Evolutionary conservation across 1,284 basidiomycete species (phyloP).

Genomic region (Tetrapyrgos nigripes): DNA sequence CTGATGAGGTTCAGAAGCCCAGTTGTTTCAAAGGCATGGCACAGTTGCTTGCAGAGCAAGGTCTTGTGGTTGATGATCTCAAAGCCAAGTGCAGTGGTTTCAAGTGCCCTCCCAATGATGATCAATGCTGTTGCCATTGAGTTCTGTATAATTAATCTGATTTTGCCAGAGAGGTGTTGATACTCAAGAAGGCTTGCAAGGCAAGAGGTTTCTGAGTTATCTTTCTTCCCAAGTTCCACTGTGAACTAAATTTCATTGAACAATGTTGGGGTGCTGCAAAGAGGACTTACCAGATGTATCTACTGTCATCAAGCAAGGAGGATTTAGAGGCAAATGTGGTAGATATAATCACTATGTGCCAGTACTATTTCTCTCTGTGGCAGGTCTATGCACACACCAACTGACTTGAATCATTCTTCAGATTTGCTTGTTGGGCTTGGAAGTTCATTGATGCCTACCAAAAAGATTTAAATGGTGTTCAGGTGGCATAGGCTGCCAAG

Average conservation of each 20-base stretch:
- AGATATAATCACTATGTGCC: conserved; percentile 18
- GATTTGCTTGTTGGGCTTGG: no score
- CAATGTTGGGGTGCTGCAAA: conserved; percentile 33
- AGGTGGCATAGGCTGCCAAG: conserved; percentile 28
- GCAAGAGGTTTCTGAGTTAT: conserved; percentile 14
- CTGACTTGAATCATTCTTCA: no score
- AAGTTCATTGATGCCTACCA: conserved; percentile 26
- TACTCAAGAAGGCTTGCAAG: conserved; percentile 19
- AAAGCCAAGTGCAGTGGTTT: conserved; percentile 19
- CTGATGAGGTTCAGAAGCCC: neutral
- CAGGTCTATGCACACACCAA: conserved; percentile 14
- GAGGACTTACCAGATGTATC: conserved; percentile 18
- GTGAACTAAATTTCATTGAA: conserved; percentile 35
- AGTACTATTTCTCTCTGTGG: conserved; percentile 20
- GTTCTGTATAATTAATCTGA: conserved; percentile 29
- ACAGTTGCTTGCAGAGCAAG: neutral
- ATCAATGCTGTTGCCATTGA: conserved; percentile 23
- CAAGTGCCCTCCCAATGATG: conserved; percentile 15
- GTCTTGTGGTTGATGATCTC: neutral
- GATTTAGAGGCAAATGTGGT: conserved; percentile 26
- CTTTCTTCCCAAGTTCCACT: conserved; percentile 29
- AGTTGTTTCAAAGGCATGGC: conserved; percentile 1
- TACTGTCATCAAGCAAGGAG: conserved; percentile 24
- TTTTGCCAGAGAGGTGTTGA: conserved; percentile 22
- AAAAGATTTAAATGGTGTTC: conserved; percentile 20